Percentiles rank a stretch among this genome's conserved stretches.
These are phyloP conservation scores for Thinopyrum elongatum DNA, from an alignment of 176 grass and related monocot genomes.

Conservation along the genomic window DNA sequence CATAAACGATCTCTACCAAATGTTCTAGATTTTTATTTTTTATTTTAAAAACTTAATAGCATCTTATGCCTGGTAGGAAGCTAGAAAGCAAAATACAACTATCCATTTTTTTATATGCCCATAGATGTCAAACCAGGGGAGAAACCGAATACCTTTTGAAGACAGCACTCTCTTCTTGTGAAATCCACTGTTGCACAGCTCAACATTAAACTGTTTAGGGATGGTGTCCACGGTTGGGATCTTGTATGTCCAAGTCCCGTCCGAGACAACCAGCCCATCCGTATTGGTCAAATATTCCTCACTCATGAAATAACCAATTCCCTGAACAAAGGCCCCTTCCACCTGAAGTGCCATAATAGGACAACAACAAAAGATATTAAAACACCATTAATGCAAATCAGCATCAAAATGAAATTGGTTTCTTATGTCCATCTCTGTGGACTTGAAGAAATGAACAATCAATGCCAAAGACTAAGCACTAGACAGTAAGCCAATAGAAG, in stretches of 20 bases:
- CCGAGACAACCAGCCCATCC: conserved; percentile 73
- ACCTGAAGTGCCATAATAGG: conserved; percentile 42
- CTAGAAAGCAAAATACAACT: conserved; percentile 13
- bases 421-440: background rate
- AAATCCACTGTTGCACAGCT: conserved; percentile 84
- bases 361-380: background rate
- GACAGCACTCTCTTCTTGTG: conserved; percentile 86
- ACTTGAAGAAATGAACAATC: background rate
- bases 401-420: background rate
- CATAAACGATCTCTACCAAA: background rate
- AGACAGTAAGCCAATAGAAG: background rate
- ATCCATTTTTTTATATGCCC: background rate
- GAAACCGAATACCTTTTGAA: conserved; percentile 69
- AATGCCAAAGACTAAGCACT: background rate
- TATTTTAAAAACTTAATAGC: background rate
- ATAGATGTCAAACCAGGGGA: background rate
- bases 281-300: conserved; percentile 73
- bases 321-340: conserved; percentile 96
- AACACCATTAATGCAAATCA: background rate
- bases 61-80: background rate
- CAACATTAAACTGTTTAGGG: conserved; percentile 85
- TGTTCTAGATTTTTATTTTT: background rate
- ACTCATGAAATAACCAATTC: conserved; percentile 85
- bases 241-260: conserved; percentile 97
- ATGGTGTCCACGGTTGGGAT: conserved; percentile 89